Percentiles rank a stretch among this genome's conserved stretches.
Conservation (phyloP, 768 basidiomycete species). For the Pisolithus sp. region DNA sequence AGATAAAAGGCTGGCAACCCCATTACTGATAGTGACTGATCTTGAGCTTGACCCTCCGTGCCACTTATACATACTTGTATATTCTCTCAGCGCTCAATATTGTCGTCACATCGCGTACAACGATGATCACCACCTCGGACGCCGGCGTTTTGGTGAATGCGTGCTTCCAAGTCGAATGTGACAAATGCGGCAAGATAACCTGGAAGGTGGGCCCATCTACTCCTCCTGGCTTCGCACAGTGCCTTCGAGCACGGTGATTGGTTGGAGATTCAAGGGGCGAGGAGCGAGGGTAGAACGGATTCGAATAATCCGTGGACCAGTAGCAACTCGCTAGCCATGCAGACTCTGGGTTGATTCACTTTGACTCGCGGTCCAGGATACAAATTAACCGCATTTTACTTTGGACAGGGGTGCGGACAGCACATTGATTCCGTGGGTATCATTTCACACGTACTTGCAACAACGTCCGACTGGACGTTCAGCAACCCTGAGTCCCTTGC, state of each 20-base stretch:
- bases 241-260: conserved; percentile 7
- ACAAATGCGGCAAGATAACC: conserved; percentile 58
- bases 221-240: conserved; percentile 19
- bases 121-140: conserved; percentile 18
- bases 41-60: no score
- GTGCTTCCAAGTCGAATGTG: conserved; percentile 55
- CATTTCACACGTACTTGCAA: conserved; percentile 7
- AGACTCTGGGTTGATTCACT: no score
- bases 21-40: no score
- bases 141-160: conserved; percentile 37
- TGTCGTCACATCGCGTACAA: not conserved
- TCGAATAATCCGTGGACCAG: conserved; percentile 10
- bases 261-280: conserved; percentile 6
- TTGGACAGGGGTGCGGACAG: conserved; percentile 57
- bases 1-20: no score
- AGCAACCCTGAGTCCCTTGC: conserved; percentile 5
- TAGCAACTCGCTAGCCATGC: not conserved
- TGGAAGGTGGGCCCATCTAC: conserved; percentile 49
- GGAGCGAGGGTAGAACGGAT: not conserved
- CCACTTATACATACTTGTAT: no score
- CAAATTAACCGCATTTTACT: conserved; percentile 5
- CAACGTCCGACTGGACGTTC: not conserved
- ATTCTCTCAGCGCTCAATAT: no score
- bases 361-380: not conserved
- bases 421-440: conserved; percentile 58